A percentile compares a stretch with the other conserved stretches of the same genome.
phyloP scores from a whole-genome alignment of 768 basidiomycete genomes.

The Lactarius pseudohatsudake region DNA sequence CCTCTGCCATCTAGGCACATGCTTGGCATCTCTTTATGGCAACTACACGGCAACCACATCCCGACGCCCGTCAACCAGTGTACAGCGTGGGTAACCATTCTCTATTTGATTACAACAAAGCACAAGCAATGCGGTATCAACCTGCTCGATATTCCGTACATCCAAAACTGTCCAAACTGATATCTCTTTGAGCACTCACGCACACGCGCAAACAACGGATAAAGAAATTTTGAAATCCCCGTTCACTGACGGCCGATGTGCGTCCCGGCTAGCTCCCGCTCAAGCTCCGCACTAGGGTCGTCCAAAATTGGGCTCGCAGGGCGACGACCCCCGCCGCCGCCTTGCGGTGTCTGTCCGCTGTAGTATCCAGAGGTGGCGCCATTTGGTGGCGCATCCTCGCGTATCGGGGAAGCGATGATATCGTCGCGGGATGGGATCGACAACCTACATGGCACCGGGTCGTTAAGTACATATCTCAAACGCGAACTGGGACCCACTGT shows the following conservation, averaged over 20 bases:
- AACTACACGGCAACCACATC: background rate
- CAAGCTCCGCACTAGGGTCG: slow-evolving; percentile 81
- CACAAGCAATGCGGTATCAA: background rate
- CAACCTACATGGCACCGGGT: slow-evolving; percentile 45
- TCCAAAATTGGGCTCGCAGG: slow-evolving; percentile 75
- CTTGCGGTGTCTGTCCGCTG: slow-evolving; percentile 32
- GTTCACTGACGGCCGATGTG: slow-evolving; percentile 43
- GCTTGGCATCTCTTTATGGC: slow-evolving; percentile 23
- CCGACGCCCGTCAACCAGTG: background rate
- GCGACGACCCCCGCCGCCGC: slow-evolving; percentile 38
- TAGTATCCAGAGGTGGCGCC: slow-evolving; percentile 75
- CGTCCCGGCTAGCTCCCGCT: slow-evolving; percentile 79
- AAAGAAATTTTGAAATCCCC: background rate
- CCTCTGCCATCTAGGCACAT: slow-evolving; percentile 10
- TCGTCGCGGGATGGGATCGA: slow-evolving; percentile 82
- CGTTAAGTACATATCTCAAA: background rate
- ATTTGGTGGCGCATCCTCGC: slow-evolving; percentile 55
- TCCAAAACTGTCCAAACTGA: background rate
- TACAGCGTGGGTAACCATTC: background rate
- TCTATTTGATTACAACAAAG: background rate
- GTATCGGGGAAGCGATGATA: slow-evolving; percentile 73
- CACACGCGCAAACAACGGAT: background rate
- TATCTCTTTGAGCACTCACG: background rate
- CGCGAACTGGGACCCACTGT: slow-evolving; percentile 42
- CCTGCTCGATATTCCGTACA: background rate